phyloP scores from a whole-genome alignment of 441 rosid genomes.

The Pelargonium myrrhifolium region DNA sequence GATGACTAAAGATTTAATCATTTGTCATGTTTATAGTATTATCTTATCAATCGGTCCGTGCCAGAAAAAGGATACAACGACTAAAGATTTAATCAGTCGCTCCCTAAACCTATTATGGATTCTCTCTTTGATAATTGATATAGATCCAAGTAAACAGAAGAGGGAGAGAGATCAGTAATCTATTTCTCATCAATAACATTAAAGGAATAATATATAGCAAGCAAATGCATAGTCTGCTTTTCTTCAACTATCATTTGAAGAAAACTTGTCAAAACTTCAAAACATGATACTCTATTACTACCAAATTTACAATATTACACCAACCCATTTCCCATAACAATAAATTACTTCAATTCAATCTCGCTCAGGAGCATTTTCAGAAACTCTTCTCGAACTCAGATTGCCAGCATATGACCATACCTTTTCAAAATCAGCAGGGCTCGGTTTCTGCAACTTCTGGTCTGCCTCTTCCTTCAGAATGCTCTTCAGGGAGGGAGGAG shows the following conservation, averaged over 20 bases:
- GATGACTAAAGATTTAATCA: too few species aligned
- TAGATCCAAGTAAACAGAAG: too few species aligned
- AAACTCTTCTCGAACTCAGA: slow-evolving; percentile 53
- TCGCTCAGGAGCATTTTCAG: slow-evolving; percentile 76
- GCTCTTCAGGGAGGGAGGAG: slow-evolving; percentile 32
- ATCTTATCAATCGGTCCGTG: too few species aligned
- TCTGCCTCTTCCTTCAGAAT: slow-evolving; percentile 32
- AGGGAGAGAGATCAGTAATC: too few species aligned
- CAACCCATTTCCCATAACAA: not conserved
- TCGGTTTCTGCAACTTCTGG: slow-evolving; percentile 30
- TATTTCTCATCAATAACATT: too few species aligned
- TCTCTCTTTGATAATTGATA: too few species aligned
- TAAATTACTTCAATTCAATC: slow-evolving; percentile 32
- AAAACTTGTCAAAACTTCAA: slow-evolving; percentile 7
- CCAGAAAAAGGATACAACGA: too few species aligned
- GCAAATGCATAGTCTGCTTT: too few species aligned
- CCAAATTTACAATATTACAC: not conserved
- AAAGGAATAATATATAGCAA: too few species aligned
- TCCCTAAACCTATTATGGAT: too few species aligned
- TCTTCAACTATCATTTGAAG: not conserved
- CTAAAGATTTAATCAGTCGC: too few species aligned
- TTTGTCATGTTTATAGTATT: too few species aligned
- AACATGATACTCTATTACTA: not conserved
- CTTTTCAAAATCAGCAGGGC: slow-evolving; percentile 46
- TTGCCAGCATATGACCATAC: slow-evolving; percentile 72